A percentile compares a stretch with the other conserved stretches of the same genome.
These are phyloP conservation scores for Takakia lepidozioides DNA, from an alignment of 225 moss, liverwort and hornwort genomes.

Conservation along the genomic window DNA sequence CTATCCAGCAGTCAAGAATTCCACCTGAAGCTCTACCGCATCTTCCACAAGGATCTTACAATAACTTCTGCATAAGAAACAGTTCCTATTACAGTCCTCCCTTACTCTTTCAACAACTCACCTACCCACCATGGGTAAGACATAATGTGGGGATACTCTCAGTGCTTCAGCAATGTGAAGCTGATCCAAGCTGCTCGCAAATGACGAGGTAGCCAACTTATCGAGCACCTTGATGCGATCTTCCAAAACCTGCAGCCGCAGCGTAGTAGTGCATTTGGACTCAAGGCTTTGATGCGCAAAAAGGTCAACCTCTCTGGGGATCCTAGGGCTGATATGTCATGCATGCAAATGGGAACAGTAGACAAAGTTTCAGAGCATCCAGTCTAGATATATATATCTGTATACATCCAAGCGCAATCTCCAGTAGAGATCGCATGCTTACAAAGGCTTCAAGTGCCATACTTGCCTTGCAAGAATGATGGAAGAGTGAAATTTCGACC, in stretches of 20 bases:
- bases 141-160: constrained; percentile 53
- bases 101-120: neutral
- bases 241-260: constrained; percentile 29
- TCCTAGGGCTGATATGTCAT: neutral
- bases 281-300: neutral
- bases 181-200: constrained; percentile 29
- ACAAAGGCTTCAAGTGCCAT: too few species aligned
- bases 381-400: too few species aligned
- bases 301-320: neutral
- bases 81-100: neutral
- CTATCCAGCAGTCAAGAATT: constrained; percentile 45
- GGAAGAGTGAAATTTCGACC: too few species aligned
- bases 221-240: constrained; percentile 46
- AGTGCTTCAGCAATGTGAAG: constrained; percentile 34
- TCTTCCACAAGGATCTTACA: neutral
- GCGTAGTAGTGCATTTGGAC: neutral
- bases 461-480: too few species aligned
- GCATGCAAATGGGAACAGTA: too few species aligned
- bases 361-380: too few species aligned
- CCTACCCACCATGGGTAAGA: neutral
- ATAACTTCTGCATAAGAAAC: neutral
- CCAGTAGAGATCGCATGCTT: too few species aligned
- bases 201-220: constrained; percentile 31
- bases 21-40: neutral
- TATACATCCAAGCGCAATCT: too few species aligned